Conservation (phyloP, 2,329 filamentous ascomycete genomes). For the Ophiostoma himal-ulmi region DNA sequence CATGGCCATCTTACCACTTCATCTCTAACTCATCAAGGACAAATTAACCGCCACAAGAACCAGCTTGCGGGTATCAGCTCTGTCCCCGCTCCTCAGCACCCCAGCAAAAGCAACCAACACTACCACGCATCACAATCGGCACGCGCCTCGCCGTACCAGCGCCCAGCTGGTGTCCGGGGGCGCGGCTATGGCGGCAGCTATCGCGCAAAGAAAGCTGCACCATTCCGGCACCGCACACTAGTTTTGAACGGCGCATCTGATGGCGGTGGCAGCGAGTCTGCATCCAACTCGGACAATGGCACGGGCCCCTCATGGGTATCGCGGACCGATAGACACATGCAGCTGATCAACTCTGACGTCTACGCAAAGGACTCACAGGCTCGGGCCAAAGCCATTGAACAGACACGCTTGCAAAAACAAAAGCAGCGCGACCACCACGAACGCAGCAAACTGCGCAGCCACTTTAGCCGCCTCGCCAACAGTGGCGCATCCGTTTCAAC, state of each 20-base stretch:
- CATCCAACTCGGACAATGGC: slow-evolving; percentile 29
- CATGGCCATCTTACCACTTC: background rate
- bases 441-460: slow-evolving; percentile 50
- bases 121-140: slow-evolving; percentile 24
- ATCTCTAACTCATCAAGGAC: slow-evolving; percentile 45
- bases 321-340: slow-evolving; percentile 69
- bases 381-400: slow-evolving; percentile 64
- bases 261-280: slow-evolving; percentile 29
- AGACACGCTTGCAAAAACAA: slow-evolving; percentile 56
- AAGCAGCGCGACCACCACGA: slow-evolving; percentile 51
- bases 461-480: slow-evolving; percentile 37
- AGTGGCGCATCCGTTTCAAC: slow-evolving; percentile 28
- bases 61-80: slow-evolving; percentile 45
- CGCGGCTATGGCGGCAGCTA: slow-evolving; percentile 30
- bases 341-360: slow-evolving; percentile 74
- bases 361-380: slow-evolving; percentile 68
- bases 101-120: slow-evolving; percentile 24
- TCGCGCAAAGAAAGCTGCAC: slow-evolving; percentile 35
- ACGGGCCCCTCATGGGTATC: slow-evolving; percentile 53
- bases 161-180: slow-evolving; percentile 22
- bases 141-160: slow-evolving; percentile 31
- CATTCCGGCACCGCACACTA: slow-evolving; percentile 50
- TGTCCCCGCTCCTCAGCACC: slow-evolving; percentile 16
- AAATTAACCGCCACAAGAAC: slow-evolving; percentile 75
- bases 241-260: slow-evolving; percentile 51